These are phyloP conservation scores for Amanita thiersii DNA, from an alignment of 768 basidiomycete genomes.

Conservation along the genomic window DNA sequence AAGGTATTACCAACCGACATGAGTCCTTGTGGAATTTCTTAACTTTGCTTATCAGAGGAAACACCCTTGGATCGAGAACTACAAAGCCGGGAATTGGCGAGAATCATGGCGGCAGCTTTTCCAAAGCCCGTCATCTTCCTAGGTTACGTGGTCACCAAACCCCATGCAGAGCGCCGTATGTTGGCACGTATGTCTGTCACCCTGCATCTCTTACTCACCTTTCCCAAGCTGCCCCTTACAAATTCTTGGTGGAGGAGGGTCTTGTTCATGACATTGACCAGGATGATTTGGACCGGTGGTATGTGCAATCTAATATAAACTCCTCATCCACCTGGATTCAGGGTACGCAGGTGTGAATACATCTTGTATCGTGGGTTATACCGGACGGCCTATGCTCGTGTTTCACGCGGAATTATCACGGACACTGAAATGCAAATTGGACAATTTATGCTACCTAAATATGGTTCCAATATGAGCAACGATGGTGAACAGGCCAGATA, in stretches of 20 bases:
- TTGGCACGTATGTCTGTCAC: slow-evolving; percentile 10
- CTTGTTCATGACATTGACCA: slow-evolving; percentile 72
- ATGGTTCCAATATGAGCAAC: slow-evolving; percentile 44
- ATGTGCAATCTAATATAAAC: slow-evolving; percentile 10
- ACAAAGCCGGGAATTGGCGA: slow-evolving; percentile 73
- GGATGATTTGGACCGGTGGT: slow-evolving; percentile 68
- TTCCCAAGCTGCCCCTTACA: slow-evolving; percentile 60
- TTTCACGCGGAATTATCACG: slow-evolving; percentile 78
- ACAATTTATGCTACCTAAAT: slow-evolving; percentile 69
- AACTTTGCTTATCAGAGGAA: slow-evolving; percentile 48
- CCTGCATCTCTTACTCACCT: background rate
- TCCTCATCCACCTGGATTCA: background rate
- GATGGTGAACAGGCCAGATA: slow-evolving; percentile 59
- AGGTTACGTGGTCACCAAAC: slow-evolving; percentile 73
- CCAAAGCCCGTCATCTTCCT: slow-evolving; percentile 73
- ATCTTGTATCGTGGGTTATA: slow-evolving; percentile 79
- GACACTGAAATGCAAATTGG: slow-evolving; percentile 89
- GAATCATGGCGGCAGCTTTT: slow-evolving; percentile 64
- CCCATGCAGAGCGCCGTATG: slow-evolving; percentile 56
- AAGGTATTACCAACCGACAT: slow-evolving; percentile 41
- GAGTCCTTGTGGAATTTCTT: background rate
- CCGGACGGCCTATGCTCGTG: slow-evolving; percentile 72
- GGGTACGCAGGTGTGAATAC: slow-evolving; percentile 86
- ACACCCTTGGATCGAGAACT: slow-evolving; percentile 83
- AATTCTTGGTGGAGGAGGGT: slow-evolving; percentile 71